Percentiles rank a stretch among this genome's conserved stretches.
These are phyloP conservation scores for Stevia rebaudiana DNA, from an alignment of 140 eudicot genomes.

Conservation along the genomic window DNA sequence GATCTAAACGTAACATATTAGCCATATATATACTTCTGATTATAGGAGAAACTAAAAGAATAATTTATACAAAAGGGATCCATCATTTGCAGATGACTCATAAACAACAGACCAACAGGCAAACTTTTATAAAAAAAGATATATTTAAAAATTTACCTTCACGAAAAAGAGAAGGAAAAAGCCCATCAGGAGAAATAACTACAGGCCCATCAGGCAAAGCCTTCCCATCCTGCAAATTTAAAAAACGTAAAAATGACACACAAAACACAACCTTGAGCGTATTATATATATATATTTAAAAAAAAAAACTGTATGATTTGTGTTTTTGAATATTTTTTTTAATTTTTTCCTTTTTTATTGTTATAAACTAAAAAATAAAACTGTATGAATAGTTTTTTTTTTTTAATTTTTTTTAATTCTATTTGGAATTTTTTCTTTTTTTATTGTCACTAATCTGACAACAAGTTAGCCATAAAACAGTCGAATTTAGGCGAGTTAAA, in stretches of 20 bases:
- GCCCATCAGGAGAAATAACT: conserved; percentile 96
- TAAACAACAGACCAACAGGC: neutral
- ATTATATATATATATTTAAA: too few relatives aligned
- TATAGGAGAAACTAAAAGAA: too few relatives aligned
- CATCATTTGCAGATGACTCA: neutral
- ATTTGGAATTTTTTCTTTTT: too few relatives aligned
- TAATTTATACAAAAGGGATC: neutral
- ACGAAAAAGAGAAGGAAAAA: conserved; percentile 90
- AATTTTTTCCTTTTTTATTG: too few relatives aligned
- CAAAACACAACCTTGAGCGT: too few relatives aligned
- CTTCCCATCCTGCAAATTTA: conserved; percentile 72
- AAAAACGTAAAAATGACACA: neutral
- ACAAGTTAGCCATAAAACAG: neutral
- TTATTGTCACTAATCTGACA: neutral
- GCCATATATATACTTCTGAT: too few relatives aligned
- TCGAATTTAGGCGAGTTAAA: neutral
- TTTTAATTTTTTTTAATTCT: too few relatives aligned
- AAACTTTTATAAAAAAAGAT: neutral
- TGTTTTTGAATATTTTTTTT: too few relatives aligned
- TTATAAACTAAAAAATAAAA: too few relatives aligned
- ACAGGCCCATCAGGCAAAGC: conserved; percentile 97
- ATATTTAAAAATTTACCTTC: conserved; percentile 57
- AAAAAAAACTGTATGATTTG: too few relatives aligned
- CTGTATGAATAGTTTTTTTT: too few relatives aligned
- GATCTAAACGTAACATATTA: too few relatives aligned